A percentile compares a stretch with the other conserved stretches of the same genome.
Conservation (phyloP, 1,139 yeast species). For the Hemisphaericaspora subhashii region DNA sequence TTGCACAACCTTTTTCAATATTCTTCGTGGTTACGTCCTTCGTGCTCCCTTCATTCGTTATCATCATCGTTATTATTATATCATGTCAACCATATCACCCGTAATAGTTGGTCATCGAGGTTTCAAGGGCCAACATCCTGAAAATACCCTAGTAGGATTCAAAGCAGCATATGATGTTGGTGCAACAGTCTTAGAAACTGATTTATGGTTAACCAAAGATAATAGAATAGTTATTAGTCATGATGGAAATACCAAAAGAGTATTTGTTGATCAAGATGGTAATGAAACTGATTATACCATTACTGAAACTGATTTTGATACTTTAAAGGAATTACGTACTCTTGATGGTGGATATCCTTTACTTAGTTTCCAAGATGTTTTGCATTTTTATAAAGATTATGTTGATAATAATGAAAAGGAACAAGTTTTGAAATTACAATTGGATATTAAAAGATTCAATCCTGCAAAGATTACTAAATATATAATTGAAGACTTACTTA, state of each 20-base stretch:
- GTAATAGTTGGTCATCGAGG: slow-evolving; percentile 49
- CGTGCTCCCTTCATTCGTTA: neutral
- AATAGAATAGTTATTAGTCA: slow-evolving; percentile 76
- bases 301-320: slow-evolving; percentile 37
- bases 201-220: slow-evolving; percentile 77
- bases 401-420: slow-evolving; percentile 23
- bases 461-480: slow-evolving; percentile 56
- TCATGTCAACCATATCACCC: slow-evolving; percentile 18
- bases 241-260: slow-evolving; percentile 58
- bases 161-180: slow-evolving; percentile 69
- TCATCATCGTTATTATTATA: neutral
- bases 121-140: slow-evolving; percentile 66
- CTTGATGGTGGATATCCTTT: slow-evolving; percentile 56
- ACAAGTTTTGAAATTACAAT: slow-evolving; percentile 49
- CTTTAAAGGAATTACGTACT: slow-evolving; percentile 54
- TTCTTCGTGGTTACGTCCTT: neutral
- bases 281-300: slow-evolving; percentile 41
- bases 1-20: no score
- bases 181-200: slow-evolving; percentile 77
- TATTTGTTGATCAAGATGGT: slow-evolving; percentile 53
- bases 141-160: slow-evolving; percentile 77
- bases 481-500: slow-evolving; percentile 50
- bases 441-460: slow-evolving; percentile 79
- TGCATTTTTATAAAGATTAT: slow-evolving; percentile 56
- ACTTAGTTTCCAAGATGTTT: slow-evolving; percentile 59